Evolutionary conservation across 2,329 filamentous ascomycete species (phyloP), one percentile per base, ranked within the genome.

Genomic region (Drechslerella coelobrocha): DNA sequence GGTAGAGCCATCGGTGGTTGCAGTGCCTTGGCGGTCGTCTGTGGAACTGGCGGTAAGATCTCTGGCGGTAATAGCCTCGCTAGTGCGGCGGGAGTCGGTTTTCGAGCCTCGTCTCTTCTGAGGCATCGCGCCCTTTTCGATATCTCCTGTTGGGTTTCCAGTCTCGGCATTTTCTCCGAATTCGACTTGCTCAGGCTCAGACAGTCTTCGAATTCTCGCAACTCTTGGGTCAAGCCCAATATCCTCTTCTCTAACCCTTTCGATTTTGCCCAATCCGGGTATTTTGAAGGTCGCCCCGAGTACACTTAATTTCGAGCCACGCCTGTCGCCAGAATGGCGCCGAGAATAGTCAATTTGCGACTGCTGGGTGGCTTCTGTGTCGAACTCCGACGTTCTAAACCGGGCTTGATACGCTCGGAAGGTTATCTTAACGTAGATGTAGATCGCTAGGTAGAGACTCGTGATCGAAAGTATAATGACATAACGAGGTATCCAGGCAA

Each of bases 401-500:
- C 53, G 52, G 26, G 66, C 66, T 34, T 54, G 51, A 37, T 71
- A 63, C 17, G 66, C 59, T 27, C 66, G 66, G 31, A 71, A 71
- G 6, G 66, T 63, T 10, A 72, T 41, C 0, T 81, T 80, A 6
- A 92, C 86, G 73, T 90, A 89, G 9, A 85, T 76, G 76, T 92
- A 92, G n/a, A 92, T 87, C 5, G 84, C 84, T 23, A 84, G 80
- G 52, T 91, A 90, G 1, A 89, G 84, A 26, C 81, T 77, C 31
- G 90, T 79, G 72, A 92, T 88, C 24, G 83, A 80, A 7, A 83
- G 76, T 73, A 89, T 85, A 55, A 91, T 86, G 34, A 89, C 73
- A 73, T 91, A 91, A 53, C 89, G 83, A 34, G 89, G 90, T 6
- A 89, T 82, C 89, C 90, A 93, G 63, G 84, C 84, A 1, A 92